These are phyloP conservation scores for Fragaria iinumae DNA, from an alignment of 306 rosid genomes.

Conservation along the genomic window DNA sequence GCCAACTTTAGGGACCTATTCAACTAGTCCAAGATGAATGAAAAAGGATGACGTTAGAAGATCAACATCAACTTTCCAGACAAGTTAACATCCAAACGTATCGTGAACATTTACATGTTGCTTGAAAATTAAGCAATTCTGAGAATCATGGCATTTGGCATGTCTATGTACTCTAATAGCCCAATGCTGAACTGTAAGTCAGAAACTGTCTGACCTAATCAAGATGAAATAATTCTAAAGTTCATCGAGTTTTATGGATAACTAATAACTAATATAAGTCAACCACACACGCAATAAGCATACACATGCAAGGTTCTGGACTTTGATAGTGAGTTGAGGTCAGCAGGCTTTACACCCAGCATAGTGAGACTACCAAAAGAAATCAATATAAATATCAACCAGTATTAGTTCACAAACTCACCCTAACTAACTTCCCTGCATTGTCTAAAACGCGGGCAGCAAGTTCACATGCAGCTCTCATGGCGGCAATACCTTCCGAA, in stretches of 20 bases:
- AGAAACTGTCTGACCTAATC: neutral
- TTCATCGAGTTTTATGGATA: neutral
- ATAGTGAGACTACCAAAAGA: neutral
- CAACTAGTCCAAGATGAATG: neutral
- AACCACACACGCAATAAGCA: neutral
- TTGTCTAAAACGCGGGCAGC: constrained; percentile 85
- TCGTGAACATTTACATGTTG: neutral
- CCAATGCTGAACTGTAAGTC: neutral
- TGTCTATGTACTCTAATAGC: neutral
- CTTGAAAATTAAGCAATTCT: neutral
- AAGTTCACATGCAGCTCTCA: constrained; percentile 90
- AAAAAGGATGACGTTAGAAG: neutral
- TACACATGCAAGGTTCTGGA: neutral
- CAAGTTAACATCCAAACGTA: neutral
- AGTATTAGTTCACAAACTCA: constrained; percentile 38
- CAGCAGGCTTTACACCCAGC: neutral
- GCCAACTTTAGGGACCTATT: neutral
- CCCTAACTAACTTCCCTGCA: constrained; percentile 91
- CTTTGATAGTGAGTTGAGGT: neutral
- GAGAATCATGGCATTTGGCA: neutral
- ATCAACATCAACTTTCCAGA: neutral
- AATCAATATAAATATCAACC: neutral
- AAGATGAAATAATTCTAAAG: neutral
- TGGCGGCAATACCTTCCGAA: constrained; percentile 62
- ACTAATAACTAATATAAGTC: neutral